A percentile compares a stretch with the other conserved stretches of the same genome.
These are phyloP conservation scores for Pythium insidiosum DNA, from an alignment of 352 stramenopile species.

Conservation along the genomic window DNA sequence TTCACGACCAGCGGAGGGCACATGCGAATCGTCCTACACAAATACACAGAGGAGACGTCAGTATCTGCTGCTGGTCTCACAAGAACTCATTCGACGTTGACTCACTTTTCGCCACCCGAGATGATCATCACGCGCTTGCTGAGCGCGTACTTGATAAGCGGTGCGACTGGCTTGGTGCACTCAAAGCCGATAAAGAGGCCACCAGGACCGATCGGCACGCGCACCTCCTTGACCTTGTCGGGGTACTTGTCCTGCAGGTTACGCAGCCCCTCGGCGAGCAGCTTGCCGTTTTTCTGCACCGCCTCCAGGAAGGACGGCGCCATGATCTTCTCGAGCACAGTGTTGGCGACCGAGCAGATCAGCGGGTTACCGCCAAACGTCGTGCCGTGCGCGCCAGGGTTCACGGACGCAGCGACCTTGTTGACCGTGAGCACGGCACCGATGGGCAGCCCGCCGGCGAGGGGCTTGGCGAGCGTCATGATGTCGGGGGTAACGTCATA, in stretches of 20 bases:
- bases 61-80: neutral
- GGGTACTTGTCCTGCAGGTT: conserved; percentile 67
- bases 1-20: conserved; percentile 77
- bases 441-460: conserved; percentile 95
- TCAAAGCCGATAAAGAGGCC: conserved; percentile 81
- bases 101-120: conserved; percentile 73
- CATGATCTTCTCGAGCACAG: conserved; percentile 72
- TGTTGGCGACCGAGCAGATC: conserved; percentile 88
- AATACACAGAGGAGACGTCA: conserved; percentile 6
- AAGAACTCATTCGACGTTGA: conserved; percentile 2
- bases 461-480: conserved; percentile 96
- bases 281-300: conserved; percentile 62
- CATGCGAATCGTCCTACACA: conserved; percentile 57
- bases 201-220: conserved; percentile 49
- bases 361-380: conserved; percentile 97
- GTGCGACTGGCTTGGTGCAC: conserved; percentile 46
- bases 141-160: conserved; percentile 61
- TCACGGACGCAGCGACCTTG: conserved; percentile 86
- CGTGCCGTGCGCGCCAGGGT: conserved; percentile 90
- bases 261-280: conserved; percentile 44
- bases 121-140: conserved; percentile 78
- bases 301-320: conserved; percentile 54
- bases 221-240: conserved; percentile 61
- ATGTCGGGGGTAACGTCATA: conserved; percentile 92
- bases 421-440: conserved; percentile 92